These are phyloP conservation scores for Chaetomium strumarium DNA, from an alignment of 2,329 filamentous ascomycete genomes.

Conservation along the genomic window DNA sequence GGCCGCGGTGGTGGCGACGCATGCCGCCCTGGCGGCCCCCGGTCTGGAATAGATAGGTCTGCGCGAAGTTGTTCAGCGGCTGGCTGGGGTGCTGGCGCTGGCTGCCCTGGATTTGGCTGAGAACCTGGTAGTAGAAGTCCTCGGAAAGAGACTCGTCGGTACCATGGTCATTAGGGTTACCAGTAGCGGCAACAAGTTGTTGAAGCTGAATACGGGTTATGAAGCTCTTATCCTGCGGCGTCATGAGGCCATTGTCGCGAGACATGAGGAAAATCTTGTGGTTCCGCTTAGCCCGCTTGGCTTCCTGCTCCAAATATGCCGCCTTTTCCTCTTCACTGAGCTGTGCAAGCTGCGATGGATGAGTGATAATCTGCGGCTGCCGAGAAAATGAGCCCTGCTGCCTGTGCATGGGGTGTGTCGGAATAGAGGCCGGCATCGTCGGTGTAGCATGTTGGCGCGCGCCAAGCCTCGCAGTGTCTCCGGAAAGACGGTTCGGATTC, in stretches of 20 bases:
- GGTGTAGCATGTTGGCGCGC: conserved; percentile 27
- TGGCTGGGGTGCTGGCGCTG: conserved; percentile 88
- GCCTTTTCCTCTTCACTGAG: conserved; percentile 80
- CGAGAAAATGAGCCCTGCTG: conserved; percentile 53
- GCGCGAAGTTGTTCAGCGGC: conserved; percentile 90
- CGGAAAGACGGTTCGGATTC: conserved; percentile 63
- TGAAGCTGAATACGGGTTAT: conserved; percentile 97
- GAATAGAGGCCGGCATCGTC: conserved; percentile 26
- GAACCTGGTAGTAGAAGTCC: conserved; percentile 98
- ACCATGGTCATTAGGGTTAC: conserved; percentile 73
- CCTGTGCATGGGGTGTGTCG: conserved; percentile 32
- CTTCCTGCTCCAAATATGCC: conserved; percentile 81
- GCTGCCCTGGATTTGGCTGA: conserved; percentile 86
- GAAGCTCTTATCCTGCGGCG: conserved; percentile 98
- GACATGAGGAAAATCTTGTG: conserved; percentile 95
- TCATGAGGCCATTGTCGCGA: conserved; percentile 96
- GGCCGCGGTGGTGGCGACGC: conserved; percentile 71
- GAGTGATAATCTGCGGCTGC: conserved; percentile 47
- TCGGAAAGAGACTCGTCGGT: conserved; percentile 77
- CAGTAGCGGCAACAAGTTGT: conserved; percentile 87
- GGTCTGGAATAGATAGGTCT: conserved; percentile 95
- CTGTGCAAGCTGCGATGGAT: conserved; percentile 67
- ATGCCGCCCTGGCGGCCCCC: conserved; percentile 72
- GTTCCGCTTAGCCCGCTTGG: conserved; percentile 91
- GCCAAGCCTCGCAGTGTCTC: conserved; percentile 38